Evolutionary conservation across 345 rosid genomes (phyloP), one percentile per base, ranked within the genome.

Genomic region (Zanthoxylum bungeanum): DNA sequence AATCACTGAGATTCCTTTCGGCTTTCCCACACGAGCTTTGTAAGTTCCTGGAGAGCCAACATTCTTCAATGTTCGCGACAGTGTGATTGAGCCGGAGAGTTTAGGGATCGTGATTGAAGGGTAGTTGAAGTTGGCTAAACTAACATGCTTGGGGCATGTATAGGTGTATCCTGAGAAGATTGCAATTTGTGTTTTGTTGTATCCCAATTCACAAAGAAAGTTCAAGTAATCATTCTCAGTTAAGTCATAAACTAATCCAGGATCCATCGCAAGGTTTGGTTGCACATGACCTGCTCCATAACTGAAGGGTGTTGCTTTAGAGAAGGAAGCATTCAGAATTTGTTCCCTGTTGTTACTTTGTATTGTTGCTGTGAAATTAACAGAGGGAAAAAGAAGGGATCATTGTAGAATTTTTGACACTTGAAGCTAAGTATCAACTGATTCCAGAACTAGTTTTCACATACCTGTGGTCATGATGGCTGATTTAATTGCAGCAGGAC

Each of bases 231-330:
- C 94, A 12, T 59, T 70, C 31, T 63, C 34, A 6, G 72, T 25
- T 34, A 82, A 69, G 73, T 92, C 97, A 52, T 90, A 95, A 37
- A 95, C 88, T 47, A 92, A 66, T 28, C 99, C 97, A 0, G 98
- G 98, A 80, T 91, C 86, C 78, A 83, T 71, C 2, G 97, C 99
- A 9, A 67, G 82, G 75, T 91, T 92, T 61, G 99, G 99, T 60
- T 82, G 85, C 14, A 90, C 74, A 64, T 95, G 97, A 68, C 98
- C 99, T 24, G 97, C 87, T 12, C 98, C 98, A 1, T 78, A 89
- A 70, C 80, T 79, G 28, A 95, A 95, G 3, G 98, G 93, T 10
- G 87, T 85, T 57, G 97, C 93, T 67, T 75, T 74, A 64, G 37
- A 21, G 64, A 63, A 37, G 42, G 86, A 74, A 44, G 81, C 73